A percentile compares a stretch with the other conserved stretches of the same genome.
These are phyloP conservation scores for Mycena galopus DNA, from an alignment of 768 basidiomycete genomes.

Conservation along the genomic window DNA sequence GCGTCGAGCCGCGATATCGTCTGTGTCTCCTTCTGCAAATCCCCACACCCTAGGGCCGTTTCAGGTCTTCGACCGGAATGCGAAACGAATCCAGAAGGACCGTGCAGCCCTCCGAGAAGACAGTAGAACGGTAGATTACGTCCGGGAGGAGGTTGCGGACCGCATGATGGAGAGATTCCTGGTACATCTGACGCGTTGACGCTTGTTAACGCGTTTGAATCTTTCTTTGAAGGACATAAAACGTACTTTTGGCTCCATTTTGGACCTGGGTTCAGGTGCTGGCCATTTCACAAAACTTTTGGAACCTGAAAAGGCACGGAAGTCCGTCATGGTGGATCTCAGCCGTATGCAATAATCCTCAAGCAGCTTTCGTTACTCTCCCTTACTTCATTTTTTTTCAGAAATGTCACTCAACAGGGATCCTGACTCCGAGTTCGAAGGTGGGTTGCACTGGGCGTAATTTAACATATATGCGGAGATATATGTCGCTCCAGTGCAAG, in stretches of 20 bases:
- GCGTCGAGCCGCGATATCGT: slow-evolving; percentile 60
- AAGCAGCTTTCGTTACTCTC: not conserved
- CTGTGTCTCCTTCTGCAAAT: slow-evolving; percentile 55
- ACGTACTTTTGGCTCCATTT: slow-evolving; percentile 79
- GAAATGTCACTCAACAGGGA: slow-evolving; percentile 83
- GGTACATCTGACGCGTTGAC: slow-evolving; percentile 55
- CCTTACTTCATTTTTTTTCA: slow-evolving; percentile 47
- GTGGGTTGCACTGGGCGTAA: slow-evolving; percentile 53
- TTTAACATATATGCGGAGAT: slow-evolving; percentile 22
- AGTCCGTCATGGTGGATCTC: slow-evolving; percentile 87
- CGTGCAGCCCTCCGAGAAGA: slow-evolving; percentile 70
- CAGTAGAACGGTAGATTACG: slow-evolving; percentile 90
- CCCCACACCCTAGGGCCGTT: slow-evolving; percentile 72
- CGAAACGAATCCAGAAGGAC: slow-evolving; percentile 84
- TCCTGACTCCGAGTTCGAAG: slow-evolving; percentile 82
- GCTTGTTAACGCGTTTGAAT: slow-evolving; percentile 13
- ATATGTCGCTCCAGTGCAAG: slow-evolving; percentile 65
- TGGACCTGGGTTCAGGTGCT: slow-evolving; percentile 92
- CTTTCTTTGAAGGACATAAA: slow-evolving; percentile 83
- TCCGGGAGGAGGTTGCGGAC: slow-evolving; percentile 92
- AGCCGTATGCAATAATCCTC: slow-evolving; percentile 68
- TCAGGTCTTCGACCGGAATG: slow-evolving; percentile 87
- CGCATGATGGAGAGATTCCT: slow-evolving; percentile 91
- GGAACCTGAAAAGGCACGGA: slow-evolving; percentile 74
- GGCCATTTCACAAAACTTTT: slow-evolving; percentile 93